Percentiles rank a stretch among this genome's conserved stretches.
phyloP scores from a whole-genome alignment of 441 rosid species.

The Sinapis alba region DNA sequence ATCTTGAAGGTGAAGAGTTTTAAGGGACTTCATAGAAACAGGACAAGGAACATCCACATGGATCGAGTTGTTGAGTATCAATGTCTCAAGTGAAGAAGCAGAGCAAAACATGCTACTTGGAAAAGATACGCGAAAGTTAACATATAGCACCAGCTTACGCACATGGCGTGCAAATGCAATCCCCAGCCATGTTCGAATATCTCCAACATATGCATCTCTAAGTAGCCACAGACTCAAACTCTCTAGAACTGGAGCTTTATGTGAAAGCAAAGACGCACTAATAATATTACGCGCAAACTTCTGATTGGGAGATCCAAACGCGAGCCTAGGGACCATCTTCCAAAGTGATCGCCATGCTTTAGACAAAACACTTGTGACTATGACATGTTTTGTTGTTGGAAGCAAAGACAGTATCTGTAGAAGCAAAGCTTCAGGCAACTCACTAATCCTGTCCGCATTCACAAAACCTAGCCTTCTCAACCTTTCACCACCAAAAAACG shows the following conservation, averaged over 20 bases:
- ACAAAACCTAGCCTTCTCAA: background rate
- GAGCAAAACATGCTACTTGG: background rate
- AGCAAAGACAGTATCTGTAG: background rate
- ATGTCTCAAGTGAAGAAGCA: background rate
- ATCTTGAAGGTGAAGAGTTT: background rate
- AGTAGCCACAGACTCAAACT: background rate
- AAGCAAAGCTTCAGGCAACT: background rate
- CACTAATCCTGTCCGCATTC: background rate
- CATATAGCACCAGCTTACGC: slow-evolving; percentile 5
- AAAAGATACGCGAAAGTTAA: background rate
- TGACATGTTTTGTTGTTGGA: slow-evolving; percentile 11
- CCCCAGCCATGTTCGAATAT: background rate
- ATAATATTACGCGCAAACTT: background rate
- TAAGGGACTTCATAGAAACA: background rate
- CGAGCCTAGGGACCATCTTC: slow-evolving; percentile 1
- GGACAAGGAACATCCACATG: background rate
- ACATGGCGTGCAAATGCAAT: slow-evolving; percentile 15
- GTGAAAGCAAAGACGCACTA: slow-evolving; percentile 1
- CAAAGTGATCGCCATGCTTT: slow-evolving; percentile 12
- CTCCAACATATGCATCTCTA: background rate
- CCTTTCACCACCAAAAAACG: background rate
- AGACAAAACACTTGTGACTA: slow-evolving; percentile 7
- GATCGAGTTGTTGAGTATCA: background rate
- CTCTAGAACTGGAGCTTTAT: slow-evolving; percentile 1
- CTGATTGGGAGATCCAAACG: background rate